Evolutionary conservation across 2,329 filamentous ascomycete species (phyloP).

Genomic region (Cladosporium austrohemisphaericum): DNA sequence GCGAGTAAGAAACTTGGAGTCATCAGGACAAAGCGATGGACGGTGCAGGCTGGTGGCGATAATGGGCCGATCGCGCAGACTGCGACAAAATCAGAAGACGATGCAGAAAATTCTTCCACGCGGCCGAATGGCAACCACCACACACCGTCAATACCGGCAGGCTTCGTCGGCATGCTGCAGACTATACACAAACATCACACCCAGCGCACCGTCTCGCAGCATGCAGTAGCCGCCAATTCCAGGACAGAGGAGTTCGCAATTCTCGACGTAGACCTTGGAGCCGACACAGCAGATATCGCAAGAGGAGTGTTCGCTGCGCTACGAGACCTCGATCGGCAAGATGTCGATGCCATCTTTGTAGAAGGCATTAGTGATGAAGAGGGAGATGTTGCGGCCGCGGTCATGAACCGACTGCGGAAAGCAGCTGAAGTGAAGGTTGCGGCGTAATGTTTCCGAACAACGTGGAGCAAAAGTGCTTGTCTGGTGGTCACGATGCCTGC

Average conservation of each 20-base stretch:
- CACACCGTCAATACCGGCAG: conserved; percentile 7
- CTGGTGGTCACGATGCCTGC: no score
- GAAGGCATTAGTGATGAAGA: conserved; percentile 69
- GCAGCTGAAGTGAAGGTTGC: conserved; percentile 40
- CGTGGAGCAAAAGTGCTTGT: no score
- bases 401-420: conserved; percentile 51
- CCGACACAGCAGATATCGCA: conserved; percentile 69
- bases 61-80: neutral
- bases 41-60: conserved; percentile 12
- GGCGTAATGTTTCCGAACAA: neutral
- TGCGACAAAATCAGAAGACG: neutral
- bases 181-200: conserved; percentile 13
- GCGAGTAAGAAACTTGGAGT: conserved; percentile 35
- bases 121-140: conserved; percentile 24
- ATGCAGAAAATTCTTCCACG: neutral
- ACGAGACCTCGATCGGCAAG: conserved; percentile 74
- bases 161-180: conserved; percentile 28
- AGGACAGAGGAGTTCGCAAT: conserved; percentile 33
- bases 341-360: conserved; percentile 80
- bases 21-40: conserved; percentile 37
- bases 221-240: neutral
- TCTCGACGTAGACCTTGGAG: conserved; percentile 71
- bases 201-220: conserved; percentile 1
- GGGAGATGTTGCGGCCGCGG: conserved; percentile 73
- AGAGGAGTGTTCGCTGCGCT: conserved; percentile 84